Base-by-base conservation (phyloP, 164 flowering plant genomes). In the Aristolochia fimbriata region DNA sequence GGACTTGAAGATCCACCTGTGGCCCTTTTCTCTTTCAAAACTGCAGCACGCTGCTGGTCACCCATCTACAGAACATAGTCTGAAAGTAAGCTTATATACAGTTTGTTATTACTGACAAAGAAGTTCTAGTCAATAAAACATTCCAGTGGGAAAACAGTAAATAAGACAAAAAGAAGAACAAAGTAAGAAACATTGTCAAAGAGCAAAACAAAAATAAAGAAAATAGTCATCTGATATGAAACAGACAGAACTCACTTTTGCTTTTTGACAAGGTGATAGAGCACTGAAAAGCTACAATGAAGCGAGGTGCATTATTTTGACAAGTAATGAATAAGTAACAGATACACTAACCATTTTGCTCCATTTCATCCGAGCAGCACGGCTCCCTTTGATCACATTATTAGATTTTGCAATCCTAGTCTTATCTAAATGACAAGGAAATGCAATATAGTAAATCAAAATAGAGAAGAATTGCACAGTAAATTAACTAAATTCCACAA, bases 331-430 rank as follows among this genome's bases (percentile, higher is more conserved):
- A 27, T 15, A 24, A 0, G 41, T n/a, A 15, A 51, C 15, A 6
- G 15, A 9, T 64, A 77, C 5, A 80, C 87, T 73, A n/a, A n/a
- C n/a, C n/a, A n/a, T n/a, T n/a, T n/a, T n/a, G n/a, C n/a, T n/a
- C n/a, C n/a, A n/a, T n/a, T 94, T 95, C 65, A 81, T 43, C 47
- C 99, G 76, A 65, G 96, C 86, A 43, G 87, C 86, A 15, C 81
- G 74, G 22, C 86, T 94, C 62, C 90, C n/a, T n/a, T n/a, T n/a
- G n/a, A n/a, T n/a, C n/a, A n/a, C 79, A 78, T 80, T 82, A 31
- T 77, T 83, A 0, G 84, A 51, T 68, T 89, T 93, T 0, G 78
- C 62, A 58, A 72, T 80, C 67, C 81, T 77, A 22, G 55, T 62
- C 70, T 81, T 89, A 64, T 82, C 97, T 84, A 64, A 59, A 41